Percentiles rank a stretch among this genome's conserved stretches.
Evolutionary conservation across 2,329 filamentous ascomycete species (phyloP).

Genomic region (Pseudogymnoascus sp.): DNA sequence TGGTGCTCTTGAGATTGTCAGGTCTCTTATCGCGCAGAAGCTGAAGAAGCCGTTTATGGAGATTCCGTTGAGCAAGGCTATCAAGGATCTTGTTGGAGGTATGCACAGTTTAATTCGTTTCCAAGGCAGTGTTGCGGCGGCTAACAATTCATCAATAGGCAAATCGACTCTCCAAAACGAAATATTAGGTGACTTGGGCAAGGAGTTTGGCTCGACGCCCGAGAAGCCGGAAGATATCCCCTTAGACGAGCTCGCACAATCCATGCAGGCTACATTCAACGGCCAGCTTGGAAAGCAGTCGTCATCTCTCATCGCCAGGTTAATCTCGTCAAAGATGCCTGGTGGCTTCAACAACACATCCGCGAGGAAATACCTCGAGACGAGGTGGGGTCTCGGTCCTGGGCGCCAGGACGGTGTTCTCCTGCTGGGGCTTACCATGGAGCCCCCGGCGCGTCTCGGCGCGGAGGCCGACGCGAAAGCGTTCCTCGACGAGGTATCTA

Average conservation of each 20-base stretch:
- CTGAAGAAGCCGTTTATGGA: constrained; percentile 89
- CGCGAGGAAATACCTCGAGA: constrained; percentile 90
- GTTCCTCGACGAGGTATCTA: constrained; percentile 78
- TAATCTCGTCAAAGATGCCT: constrained; percentile 99
- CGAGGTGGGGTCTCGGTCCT: constrained; percentile 77
- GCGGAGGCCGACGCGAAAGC: constrained; percentile 87
- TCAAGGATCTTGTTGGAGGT: constrained; percentile 98
- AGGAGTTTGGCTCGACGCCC: constrained; percentile 95
- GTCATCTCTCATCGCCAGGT: constrained; percentile 79
- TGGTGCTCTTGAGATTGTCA: constrained; percentile 79
- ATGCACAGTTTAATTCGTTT: constrained; percentile 32
- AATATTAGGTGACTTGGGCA: constrained; percentile 93
- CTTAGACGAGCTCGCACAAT: constrained; percentile 84
- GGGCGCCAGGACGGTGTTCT: constrained; percentile 89
- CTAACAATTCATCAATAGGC: constrained; percentile 42
- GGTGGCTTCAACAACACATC: constrained; percentile 98
- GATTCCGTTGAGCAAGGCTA: constrained; percentile 88
- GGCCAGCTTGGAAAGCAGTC: constrained; percentile 97
- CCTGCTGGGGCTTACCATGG: constrained; percentile 82
- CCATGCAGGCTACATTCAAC: constrained; percentile 98
- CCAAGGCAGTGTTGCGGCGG: constrained; percentile 15
- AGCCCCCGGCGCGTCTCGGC: constrained; percentile 78
- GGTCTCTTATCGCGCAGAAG: constrained; percentile 89
- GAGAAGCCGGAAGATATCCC: constrained; percentile 98
- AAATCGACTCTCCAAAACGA: constrained; percentile 99